Base-by-base conservation (phyloP, 495 filamentous ascomycete species). In the Extremus antarcticus region DNA sequence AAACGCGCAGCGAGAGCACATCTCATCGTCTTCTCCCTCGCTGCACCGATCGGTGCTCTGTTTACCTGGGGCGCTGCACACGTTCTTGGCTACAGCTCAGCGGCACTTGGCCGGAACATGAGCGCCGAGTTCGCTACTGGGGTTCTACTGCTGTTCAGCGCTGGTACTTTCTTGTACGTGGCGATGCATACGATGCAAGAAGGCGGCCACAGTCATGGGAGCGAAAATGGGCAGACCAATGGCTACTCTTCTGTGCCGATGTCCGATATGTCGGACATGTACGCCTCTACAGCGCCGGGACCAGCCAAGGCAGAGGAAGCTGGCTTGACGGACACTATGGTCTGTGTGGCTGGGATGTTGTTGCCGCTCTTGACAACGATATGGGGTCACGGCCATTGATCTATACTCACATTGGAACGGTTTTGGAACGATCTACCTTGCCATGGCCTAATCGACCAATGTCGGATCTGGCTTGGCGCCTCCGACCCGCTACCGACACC, bases 151-250 rank as follows among this genome's bases (percentile, higher is more conserved):
- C 70, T 97, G 22, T 98, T 98, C 66, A 94, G 87, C 15, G 92
- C 83, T 1, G 92, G 92, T 16, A 98, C 92, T 2, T 98, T 98
- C 67, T 73, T 98, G 88, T 97, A 98, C 65, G 92, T 98, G 24
- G 94, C 92, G 1, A 94, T 96, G 91, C 92, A 98, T 65, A 88
- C 90, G 2, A 95, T 97, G 89, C 88, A 91, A 65, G 89, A 94
- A 58, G 54, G 71, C 50, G 45, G 20, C 2, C 60, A 78, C 64
- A 53, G 78, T 13, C 58, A 82, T 13, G 77, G 80, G 45, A 64
- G 65, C 3, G 66, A 67, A 29, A 64, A 67, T 41, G 64, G 66
- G 8, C 63, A 68, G 40, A 65, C 66, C 23, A 90, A 88, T 64
- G 87, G 87, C 22, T 90, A 85, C 63, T 66, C 76, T 13, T 85